Percentiles rank a stretch among this genome's conserved stretches.
These are phyloP conservation scores for Rhytidiadelphus loreus DNA, from an alignment of 225 moss, liverwort and hornwort genomes.

Conservation along the genomic window DNA sequence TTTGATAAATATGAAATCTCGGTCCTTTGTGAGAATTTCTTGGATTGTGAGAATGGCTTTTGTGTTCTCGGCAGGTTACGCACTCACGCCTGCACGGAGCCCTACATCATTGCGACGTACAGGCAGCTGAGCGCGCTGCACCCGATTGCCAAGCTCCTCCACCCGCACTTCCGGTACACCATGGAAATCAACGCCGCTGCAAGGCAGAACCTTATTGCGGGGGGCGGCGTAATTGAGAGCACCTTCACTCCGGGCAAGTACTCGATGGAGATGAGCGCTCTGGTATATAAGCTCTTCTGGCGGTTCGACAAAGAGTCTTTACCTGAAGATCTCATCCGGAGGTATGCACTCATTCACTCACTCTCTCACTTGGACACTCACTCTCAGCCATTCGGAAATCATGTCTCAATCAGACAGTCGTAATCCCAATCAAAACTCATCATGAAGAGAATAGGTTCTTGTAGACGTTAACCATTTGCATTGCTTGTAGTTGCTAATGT, in stretches of 20 bases:
- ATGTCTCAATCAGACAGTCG: neutral
- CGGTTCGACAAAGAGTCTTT: conserved; percentile 68
- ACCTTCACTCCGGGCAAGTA: conserved; percentile 55
- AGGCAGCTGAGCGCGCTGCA: conserved; percentile 73
- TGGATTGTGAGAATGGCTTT: neutral
- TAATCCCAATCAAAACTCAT: neutral
- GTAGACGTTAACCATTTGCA: neutral
- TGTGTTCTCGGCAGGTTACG: conserved; percentile 21
- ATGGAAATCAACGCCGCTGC: conserved; percentile 83
- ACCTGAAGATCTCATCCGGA: conserved; percentile 62
- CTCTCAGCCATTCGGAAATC: neutral
- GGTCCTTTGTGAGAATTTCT: neutral
- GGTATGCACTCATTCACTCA: conserved; percentile 15
- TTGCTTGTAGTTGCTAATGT: neutral
- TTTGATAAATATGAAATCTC: neutral
- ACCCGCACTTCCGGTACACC: conserved; percentile 84
- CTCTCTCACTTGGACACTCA: neutral
- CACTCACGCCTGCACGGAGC: conserved; percentile 76
- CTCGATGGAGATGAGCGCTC: conserved; percentile 58
- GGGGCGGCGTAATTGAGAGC: conserved; percentile 69
- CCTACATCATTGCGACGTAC: conserved; percentile 70
- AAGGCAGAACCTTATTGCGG: conserved; percentile 49
- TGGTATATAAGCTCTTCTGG: conserved; percentile 46
- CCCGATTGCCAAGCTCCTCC: conserved; percentile 67
- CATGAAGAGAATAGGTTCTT: neutral